A percentile compares a stretch with the other conserved stretches of the same genome.
Evolutionary conservation across 129 eudicot species (phyloP).

Genomic region (Gnaphalium uliginosum): DNA sequence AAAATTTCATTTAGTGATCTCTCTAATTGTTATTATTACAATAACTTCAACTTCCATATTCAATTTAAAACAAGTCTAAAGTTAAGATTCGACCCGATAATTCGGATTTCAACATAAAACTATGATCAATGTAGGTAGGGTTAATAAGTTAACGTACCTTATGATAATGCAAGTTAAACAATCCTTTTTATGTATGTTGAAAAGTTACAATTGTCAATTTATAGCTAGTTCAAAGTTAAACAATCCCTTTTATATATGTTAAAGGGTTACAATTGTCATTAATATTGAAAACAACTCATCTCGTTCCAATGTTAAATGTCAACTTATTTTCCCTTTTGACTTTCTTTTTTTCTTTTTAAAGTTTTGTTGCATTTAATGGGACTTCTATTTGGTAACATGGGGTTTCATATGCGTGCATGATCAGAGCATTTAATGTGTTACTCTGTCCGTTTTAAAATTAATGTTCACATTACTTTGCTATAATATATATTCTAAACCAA

Average conservation of each 20-base stretch:
- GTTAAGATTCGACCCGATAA: too few species aligned
- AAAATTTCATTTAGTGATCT: too few species aligned
- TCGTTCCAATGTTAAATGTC: slow-evolving; percentile 7
- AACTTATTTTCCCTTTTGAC: slow-evolving; percentile 16
- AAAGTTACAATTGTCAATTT: neutral
- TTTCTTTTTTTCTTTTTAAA: neutral
- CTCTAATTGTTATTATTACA: too few species aligned
- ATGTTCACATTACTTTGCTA: too few species aligned
- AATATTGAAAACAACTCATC: neutral
- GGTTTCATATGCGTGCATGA: slow-evolving; percentile 20
- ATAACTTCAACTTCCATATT: too few species aligned
- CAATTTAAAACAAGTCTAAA: too few species aligned
- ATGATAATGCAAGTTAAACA: too few species aligned
- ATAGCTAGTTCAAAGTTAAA: neutral
- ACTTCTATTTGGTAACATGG: slow-evolving; percentile 33
- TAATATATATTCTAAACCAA: too few species aligned
- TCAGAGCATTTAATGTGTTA: slow-evolving; percentile 18
- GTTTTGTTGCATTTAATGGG: slow-evolving; percentile 19
- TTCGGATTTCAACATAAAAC: too few species aligned
- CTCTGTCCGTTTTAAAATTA: too few species aligned
- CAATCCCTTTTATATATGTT: neutral
- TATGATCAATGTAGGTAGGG: too few species aligned
- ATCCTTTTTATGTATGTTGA: neutral
- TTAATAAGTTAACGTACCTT: neutral
- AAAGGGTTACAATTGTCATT: neutral